Base-by-base conservation (phyloP, 768 basidiomycete genomes). In the Mycena metata region DNA sequence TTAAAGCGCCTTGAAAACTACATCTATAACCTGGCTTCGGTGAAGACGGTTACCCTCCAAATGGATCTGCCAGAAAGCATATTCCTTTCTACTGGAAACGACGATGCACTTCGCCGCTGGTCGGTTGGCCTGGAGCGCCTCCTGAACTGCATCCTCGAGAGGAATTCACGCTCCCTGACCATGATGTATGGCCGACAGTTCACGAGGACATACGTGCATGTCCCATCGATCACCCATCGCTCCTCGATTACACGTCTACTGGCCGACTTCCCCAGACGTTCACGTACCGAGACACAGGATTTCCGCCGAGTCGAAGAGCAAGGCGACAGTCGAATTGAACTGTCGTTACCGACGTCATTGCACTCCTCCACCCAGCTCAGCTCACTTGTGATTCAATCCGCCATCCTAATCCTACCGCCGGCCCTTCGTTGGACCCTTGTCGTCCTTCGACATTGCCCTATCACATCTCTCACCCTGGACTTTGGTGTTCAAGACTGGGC, bases 131-230 rank as follows among this genome's bases (percentile, higher is more conserved):
- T 56, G 23, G 39, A 42, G 16, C 12, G 24, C 55, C 55, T 56
- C 13, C 55, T 56, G 17, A 42, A 41, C 39, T 56, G 55, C 39
- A 56, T 56, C 15, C 12, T 56, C 19, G n/a, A 56, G 36, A 56
- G 30, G n/a, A 12, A 56, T 11, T 56, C 36, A 11, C 19, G 13
- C 10, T 56, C 17, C 13, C 55, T 56, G 8, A 56, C 55, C 1
- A 56, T 56, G n/a, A 26, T 24, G 30, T 30, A 30, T 30, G 30
- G 30, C 30, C 30, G 30, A 30, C 30, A 30, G 30, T 30, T 30
- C 30, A 56, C 41, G 36, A 56, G 39, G 41, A 21, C 36, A 11
- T 56, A 56, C 39, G 6, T 23, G 9, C 55, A 23, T 26, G 30
- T 9, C n/a, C 9, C 36, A 17, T 39, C 39, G 16, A 6, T 12